phyloP scores from a whole-genome alignment of 1,284 basidiomycete genomes.

The Filobasidium uniguttulatum region DNA sequence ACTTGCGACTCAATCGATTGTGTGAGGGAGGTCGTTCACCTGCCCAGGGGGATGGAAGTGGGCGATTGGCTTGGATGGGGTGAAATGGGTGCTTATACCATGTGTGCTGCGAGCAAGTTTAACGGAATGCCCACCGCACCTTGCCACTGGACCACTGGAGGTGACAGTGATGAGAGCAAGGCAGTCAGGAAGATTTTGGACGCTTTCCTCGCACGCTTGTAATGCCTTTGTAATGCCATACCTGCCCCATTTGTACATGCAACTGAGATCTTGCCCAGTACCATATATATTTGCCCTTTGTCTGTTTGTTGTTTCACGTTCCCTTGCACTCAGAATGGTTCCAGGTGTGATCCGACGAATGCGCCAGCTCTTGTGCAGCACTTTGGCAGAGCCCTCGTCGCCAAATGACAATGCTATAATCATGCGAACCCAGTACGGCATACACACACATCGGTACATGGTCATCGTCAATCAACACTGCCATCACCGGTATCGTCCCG shows the following conservation, averaged over 20 bases:
- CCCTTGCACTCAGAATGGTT: too few relatives aligned
- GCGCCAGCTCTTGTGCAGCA: too few relatives aligned
- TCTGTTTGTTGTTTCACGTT: too few relatives aligned
- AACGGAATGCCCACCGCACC: conserved; percentile 44
- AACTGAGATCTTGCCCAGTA: too few relatives aligned
- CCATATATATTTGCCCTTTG: too few relatives aligned
- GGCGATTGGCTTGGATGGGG: conserved; percentile 88
- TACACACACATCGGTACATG: not conserved
- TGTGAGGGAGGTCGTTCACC: conserved; percentile 48
- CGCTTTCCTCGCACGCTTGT: conserved; percentile 3
- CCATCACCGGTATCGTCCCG: conserved; percentile 1
- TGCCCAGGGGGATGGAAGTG: conserved; percentile 54
- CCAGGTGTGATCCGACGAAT: too few relatives aligned
- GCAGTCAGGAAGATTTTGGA: conserved; percentile 26
- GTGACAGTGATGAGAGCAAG: conserved; percentile 18
- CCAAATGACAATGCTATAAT: too few relatives aligned
- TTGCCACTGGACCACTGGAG: conserved; percentile 35
- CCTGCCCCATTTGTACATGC: too few relatives aligned
- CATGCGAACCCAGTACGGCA: too few relatives aligned
- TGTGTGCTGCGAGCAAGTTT: conserved; percentile 78
- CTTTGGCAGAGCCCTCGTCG: too few relatives aligned
- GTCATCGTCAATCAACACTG: not conserved
- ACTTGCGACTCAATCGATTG: conserved; percentile 88
- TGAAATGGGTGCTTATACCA: conserved; percentile 87
- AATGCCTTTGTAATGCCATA: too few relatives aligned